Percentiles rank a stretch among this genome's conserved stretches.
These are phyloP conservation scores for Sporothrix euskadiensis DNA, from an alignment of 2,329 filamentous ascomycete species.

Conservation along the genomic window DNA sequence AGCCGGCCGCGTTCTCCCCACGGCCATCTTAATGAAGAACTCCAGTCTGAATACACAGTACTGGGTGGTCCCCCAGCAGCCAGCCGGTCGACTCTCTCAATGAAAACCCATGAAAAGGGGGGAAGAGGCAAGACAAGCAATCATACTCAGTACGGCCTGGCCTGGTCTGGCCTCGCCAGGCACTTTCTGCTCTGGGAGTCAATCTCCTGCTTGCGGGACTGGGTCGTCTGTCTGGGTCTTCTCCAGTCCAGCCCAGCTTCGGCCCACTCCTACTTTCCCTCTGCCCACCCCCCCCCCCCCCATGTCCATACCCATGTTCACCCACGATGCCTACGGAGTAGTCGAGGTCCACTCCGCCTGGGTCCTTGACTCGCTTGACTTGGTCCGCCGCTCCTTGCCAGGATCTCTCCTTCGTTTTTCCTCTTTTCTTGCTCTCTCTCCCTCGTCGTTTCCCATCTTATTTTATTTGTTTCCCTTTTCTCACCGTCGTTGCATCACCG, in stretches of 20 bases:
- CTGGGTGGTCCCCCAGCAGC: background rate
- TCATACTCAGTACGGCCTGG: background rate
- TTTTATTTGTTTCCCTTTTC: conserved; percentile 21
- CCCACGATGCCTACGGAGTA: conserved; percentile 30
- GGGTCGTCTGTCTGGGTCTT: background rate
- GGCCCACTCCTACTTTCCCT: conserved; percentile 19
- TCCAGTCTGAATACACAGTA: no score
- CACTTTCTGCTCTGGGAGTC: conserved; percentile 7
- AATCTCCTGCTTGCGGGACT: conserved; percentile 19
- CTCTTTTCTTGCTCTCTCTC: conserved; percentile 15
- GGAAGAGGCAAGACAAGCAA: background rate
- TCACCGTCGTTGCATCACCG: conserved; percentile 15
- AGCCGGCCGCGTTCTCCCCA: background rate
- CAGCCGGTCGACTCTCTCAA: background rate
- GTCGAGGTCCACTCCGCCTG: conserved; percentile 23
- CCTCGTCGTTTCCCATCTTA: conserved; percentile 9
- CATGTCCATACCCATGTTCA: conserved; percentile 21
- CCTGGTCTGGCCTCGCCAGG: background rate
- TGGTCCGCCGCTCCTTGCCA: conserved; percentile 13
- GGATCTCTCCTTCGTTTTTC: conserved; percentile 9
- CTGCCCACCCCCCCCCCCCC: conserved; percentile 15
- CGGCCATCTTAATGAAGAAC: background rate
- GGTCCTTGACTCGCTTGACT: conserved; percentile 21
- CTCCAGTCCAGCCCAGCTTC: conserved; percentile 21
- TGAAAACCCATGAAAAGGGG: background rate